These are phyloP conservation scores for Dendrobium nobile DNA, from an alignment of 106 monocot genomes.

Conservation along the genomic window DNA sequence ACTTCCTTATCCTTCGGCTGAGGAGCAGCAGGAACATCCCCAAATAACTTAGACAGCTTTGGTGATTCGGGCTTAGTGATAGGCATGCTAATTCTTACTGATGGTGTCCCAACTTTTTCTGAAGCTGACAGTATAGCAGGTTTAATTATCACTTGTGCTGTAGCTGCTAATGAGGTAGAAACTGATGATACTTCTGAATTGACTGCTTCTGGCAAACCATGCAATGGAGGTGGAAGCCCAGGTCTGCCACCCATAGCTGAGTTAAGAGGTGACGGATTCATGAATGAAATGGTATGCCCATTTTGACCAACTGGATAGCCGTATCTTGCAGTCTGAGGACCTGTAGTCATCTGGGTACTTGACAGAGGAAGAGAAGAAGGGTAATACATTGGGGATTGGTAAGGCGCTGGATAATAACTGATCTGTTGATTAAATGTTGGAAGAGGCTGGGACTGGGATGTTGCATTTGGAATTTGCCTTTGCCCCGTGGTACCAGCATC, in stretches of 20 bases:
- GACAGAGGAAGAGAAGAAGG: constrained; percentile 30
- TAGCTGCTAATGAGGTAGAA: constrained; percentile 15
- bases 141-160: constrained; percentile 30
- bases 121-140: constrained; percentile 7
- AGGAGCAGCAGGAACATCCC: constrained; percentile 4
- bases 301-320: constrained; percentile 45
- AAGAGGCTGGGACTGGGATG: constrained; percentile 18
- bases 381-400: constrained; percentile 24
- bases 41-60: constrained; percentile 10
- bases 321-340: constrained; percentile 37
- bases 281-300: constrained; percentile 40
- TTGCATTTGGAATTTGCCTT: constrained; percentile 17
- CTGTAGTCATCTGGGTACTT: constrained; percentile 40
- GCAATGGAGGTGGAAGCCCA: constrained; percentile 6
- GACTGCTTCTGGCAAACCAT: constrained; percentile 20
- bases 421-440: constrained; percentile 24
- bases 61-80: constrained; percentile 16
- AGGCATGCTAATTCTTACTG: constrained; percentile 35
- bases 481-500: constrained; percentile 9
- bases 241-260: background rate
- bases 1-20: constrained; percentile 12
- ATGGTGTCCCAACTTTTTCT: constrained; percentile 17
- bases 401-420: constrained; percentile 28
- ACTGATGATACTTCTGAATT: constrained; percentile 22
- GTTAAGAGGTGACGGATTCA: constrained; percentile 15